phyloP scores from a whole-genome alignment of 31 red algal species.

The Pterothamnion heteromorphum region DNA sequence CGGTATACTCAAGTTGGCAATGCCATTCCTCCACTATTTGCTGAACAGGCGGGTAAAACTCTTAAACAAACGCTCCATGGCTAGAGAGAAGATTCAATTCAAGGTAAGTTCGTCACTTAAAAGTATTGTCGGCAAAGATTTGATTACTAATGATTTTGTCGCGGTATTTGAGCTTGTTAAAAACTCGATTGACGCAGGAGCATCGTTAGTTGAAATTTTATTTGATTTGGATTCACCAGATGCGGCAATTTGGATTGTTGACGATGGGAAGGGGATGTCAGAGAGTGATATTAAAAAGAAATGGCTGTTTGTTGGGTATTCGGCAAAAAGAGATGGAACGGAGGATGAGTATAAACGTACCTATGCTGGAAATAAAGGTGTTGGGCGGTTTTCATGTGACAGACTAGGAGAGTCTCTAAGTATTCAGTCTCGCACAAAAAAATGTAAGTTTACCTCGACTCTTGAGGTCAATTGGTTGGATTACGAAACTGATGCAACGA shows the following conservation, averaged over 20 bases:
- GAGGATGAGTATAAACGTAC: neutral
- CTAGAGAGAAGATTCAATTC: neutral
- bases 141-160: neutral
- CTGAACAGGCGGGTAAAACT: neutral
- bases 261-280: neutral
- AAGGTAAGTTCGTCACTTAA: neutral
- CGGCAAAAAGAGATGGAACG: neutral
- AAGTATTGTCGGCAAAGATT: neutral
- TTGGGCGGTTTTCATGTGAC: neutral
- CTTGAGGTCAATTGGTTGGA: too few species aligned
- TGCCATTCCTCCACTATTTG: neutral
- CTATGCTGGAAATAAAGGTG: neutral
- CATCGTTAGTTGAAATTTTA: neutral
- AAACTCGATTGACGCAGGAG: neutral
- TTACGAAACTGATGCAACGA: neutral
- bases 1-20: neutral
- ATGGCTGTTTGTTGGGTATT: neutral
- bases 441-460: too few species aligned
- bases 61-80: neutral
- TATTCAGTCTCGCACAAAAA: slow-evolving; percentile 8
- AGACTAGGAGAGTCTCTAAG: neutral
- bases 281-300: neutral
- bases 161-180: neutral
- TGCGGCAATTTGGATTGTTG: neutral
- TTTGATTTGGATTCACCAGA: neutral